Percentiles rank a stretch among this genome's conserved stretches.
Evolutionary conservation across 176 grass and related monocot genomes (phyloP).

Genomic region (Hordeum marinum): DNA sequence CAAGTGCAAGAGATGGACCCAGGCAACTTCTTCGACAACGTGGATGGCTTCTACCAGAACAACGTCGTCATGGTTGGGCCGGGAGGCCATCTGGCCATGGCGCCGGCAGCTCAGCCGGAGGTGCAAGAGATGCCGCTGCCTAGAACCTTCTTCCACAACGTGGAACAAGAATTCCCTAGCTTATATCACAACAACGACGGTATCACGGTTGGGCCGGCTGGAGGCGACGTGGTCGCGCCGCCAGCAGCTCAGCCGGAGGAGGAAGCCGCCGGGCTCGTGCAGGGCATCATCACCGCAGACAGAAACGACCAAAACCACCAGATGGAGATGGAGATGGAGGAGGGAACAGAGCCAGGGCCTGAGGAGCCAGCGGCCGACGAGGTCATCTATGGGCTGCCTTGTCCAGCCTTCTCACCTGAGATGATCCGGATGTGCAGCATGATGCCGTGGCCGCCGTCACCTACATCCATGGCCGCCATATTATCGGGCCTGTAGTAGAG

Average conservation of each 20-base stretch:
- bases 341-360: not conserved
- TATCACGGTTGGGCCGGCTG: too few relatives aligned
- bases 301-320: not conserved
- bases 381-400: not conserved
- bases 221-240: too few relatives aligned
- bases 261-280: not conserved
- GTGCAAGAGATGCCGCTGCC: too few relatives aligned
- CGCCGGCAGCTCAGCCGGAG: too few relatives aligned
- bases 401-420: not conserved
- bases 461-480: not conserved
- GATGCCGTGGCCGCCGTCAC: not conserved
- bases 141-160: too few relatives aligned
- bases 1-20: too few relatives aligned
- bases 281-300: not conserved
- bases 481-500: not conserved
- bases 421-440: not conserved
- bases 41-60: too few relatives aligned
- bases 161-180: not conserved
- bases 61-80: too few relatives aligned
- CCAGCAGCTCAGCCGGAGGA: not conserved
- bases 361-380: not conserved
- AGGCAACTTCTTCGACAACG: too few relatives aligned
- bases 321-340: not conserved
- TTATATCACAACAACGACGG: too few relatives aligned
- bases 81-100: too few relatives aligned